phyloP scores from a whole-genome alignment of 1,139 yeast genomes.

The Pichia kudriavzevii region DNA sequence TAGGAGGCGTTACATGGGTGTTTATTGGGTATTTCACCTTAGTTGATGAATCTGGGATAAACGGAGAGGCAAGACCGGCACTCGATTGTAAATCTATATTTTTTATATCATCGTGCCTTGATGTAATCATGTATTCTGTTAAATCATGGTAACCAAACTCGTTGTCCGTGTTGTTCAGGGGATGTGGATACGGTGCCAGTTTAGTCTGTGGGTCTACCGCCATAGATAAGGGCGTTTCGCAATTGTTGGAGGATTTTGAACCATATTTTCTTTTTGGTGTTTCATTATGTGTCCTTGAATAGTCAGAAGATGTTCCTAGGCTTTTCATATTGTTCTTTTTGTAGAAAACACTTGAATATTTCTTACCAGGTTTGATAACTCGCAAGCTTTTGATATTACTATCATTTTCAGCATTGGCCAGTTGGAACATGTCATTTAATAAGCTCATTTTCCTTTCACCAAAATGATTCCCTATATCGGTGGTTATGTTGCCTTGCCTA shows the following conservation, averaged over 20 bases:
- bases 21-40: no score
- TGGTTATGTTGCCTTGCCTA: constrained; percentile 12
- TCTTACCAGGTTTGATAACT: constrained; percentile 26
- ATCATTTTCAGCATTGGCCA: constrained; percentile 14
- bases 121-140: background rate
- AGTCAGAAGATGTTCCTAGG: background rate
- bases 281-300: background rate
- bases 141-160: background rate
- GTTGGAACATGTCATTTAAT: constrained; percentile 22
- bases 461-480: constrained; percentile 15
- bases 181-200: no score
- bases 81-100: no score
- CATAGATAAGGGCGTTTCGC: no score
- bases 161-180: no score
- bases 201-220: no score
- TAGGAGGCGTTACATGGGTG: no score
- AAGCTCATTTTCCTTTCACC: constrained; percentile 19
- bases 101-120: no score
- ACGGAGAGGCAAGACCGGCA: no score
- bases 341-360: constrained; percentile 23
- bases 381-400: constrained; percentile 6
- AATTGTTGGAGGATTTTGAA: background rate
- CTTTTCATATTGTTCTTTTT: constrained; percentile 2
- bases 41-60: no score
- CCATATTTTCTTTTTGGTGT: background rate